These are phyloP conservation scores for Martensiomyces pterosporus DNA, from an alignment of 192 early-diverging fungal genomes.

Conservation along the genomic window DNA sequence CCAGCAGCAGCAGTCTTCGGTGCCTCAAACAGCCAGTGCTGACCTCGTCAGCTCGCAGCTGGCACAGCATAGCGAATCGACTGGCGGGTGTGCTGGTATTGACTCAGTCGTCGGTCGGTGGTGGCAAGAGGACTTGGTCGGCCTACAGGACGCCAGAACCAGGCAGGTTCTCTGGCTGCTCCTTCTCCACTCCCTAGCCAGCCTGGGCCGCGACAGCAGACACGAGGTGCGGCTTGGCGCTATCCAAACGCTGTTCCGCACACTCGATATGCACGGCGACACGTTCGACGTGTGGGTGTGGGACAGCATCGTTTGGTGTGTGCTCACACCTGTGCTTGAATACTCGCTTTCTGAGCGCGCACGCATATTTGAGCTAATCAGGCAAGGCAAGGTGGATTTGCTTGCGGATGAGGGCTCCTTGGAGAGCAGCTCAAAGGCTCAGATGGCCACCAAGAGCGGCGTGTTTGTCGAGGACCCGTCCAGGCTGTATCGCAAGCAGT, in stretches of 20 bases:
- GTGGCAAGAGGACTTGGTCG: constrained; percentile 27
- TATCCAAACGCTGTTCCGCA: constrained; percentile 91
- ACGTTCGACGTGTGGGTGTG: constrained; percentile 68
- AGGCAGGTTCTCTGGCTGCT: constrained; percentile 81
- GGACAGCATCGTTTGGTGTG: constrained; percentile 81
- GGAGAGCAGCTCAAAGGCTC: no score
- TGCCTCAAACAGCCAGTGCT: neutral
- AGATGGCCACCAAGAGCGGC: constrained; percentile 26
- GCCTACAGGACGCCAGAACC: constrained; percentile 1
- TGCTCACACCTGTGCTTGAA: constrained; percentile 71
- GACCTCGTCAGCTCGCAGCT: constrained; percentile 9
- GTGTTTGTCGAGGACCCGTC: constrained; percentile 39
- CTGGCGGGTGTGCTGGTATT: constrained; percentile 5
- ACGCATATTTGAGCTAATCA: constrained; percentile 9
- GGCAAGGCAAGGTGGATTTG: constrained; percentile 2
- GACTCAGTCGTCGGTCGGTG: constrained; percentile 1
- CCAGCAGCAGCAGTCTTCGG: no score
- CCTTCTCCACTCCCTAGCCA: constrained; percentile 75
- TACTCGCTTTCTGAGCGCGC: constrained; percentile 18
- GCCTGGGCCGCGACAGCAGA: constrained; percentile 76
- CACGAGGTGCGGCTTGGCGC: constrained; percentile 93
- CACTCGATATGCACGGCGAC: constrained; percentile 83
- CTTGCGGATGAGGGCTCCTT: constrained; percentile 8
- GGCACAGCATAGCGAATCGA: constrained; percentile 4
- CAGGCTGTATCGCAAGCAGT: constrained; percentile 24